These are phyloP conservation scores for Cercospora zeina DNA, from an alignment of 2,329 filamentous ascomycete species.

Conservation along the genomic window DNA sequence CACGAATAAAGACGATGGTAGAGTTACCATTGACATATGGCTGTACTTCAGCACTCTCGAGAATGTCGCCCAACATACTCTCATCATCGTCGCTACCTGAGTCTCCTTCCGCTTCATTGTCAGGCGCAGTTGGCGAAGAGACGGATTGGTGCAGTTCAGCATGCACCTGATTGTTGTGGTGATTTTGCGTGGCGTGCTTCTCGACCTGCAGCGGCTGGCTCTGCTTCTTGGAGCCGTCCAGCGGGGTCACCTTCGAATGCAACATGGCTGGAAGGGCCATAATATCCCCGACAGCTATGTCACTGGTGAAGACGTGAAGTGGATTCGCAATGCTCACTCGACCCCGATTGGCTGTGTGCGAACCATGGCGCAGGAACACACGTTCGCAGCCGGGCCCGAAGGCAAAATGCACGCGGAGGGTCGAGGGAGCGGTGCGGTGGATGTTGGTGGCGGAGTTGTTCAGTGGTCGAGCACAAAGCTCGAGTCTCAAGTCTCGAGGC, in stretches of 20 bases:
- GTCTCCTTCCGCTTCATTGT: background rate
- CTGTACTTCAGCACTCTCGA: constrained; percentile 18
- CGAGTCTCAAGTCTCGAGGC: background rate
- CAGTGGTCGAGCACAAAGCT: background rate
- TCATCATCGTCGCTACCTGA: constrained; percentile 6
- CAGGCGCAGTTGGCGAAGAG: background rate
- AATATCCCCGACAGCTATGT: background rate
- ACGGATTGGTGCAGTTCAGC: background rate
- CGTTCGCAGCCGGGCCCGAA: background rate
- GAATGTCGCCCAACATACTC: constrained; percentile 18
- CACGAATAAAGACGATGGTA: background rate
- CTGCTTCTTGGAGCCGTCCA: constrained; percentile 23
- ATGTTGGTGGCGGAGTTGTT: background rate
- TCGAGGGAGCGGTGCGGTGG: background rate
- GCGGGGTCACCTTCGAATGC: constrained; percentile 22
- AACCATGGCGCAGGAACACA: constrained; percentile 2
- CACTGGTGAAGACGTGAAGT: background rate
- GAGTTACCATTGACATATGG: constrained; percentile 18
- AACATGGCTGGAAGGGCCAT: constrained; percentile 28
- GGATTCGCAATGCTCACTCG: background rate
- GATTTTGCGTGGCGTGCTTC: background rate
- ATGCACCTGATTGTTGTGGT: background rate
- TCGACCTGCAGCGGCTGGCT: background rate
- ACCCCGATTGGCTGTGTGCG: background rate
- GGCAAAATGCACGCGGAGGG: background rate